Evolutionary conservation across 1,284 basidiomycete species (phyloP).

Genomic region (Apiotrichum gamsii): DNA sequence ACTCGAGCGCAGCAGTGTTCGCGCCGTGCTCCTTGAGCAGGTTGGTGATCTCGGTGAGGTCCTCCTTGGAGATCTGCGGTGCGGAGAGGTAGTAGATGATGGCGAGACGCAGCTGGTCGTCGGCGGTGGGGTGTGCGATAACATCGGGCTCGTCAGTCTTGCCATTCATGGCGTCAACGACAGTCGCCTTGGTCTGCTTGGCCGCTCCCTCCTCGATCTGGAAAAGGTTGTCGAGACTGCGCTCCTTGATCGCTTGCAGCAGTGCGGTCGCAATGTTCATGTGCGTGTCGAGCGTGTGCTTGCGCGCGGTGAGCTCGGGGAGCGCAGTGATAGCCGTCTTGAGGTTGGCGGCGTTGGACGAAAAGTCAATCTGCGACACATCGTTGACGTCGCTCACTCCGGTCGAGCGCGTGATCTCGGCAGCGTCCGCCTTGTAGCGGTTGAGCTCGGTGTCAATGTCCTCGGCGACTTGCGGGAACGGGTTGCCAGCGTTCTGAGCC

Average conservation of each 20-base stretch:
- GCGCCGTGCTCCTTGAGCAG: constrained; percentile 74
- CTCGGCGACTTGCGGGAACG: constrained; percentile 97
- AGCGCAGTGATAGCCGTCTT: constrained; percentile 97
- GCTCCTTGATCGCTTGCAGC: constrained; percentile 89
- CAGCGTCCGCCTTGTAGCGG: constrained; percentile 92
- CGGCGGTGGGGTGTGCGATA: constrained; percentile 51
- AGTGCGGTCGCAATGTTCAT: constrained; percentile 99
- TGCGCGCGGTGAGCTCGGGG: constrained; percentile 94
- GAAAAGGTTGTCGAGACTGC: constrained; percentile 93
- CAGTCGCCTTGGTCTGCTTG: constrained; percentile 73
- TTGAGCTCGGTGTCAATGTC: constrained; percentile 92
- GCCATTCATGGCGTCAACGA: constrained; percentile 67
- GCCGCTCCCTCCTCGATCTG: constrained; percentile 87
- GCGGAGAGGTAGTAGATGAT: constrained; percentile 89
- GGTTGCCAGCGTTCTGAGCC: constrained; percentile 90
- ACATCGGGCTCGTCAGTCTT: constrained; percentile 56
- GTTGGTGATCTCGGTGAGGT: constrained; percentile 78
- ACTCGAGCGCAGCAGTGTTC: constrained; percentile 79
- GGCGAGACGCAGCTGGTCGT: constrained; percentile 88
- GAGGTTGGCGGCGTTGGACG: constrained; percentile 87
- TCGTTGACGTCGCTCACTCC: constrained; percentile 95
- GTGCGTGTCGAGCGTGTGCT: constrained; percentile 93
- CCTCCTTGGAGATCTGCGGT: constrained; percentile 72
- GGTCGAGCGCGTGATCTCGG: constrained; percentile 92
- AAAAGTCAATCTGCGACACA: constrained; percentile 86